phyloP scores from a whole-genome alignment of 441 rosid species.

The Pelargonium cotyledonis region DNA sequence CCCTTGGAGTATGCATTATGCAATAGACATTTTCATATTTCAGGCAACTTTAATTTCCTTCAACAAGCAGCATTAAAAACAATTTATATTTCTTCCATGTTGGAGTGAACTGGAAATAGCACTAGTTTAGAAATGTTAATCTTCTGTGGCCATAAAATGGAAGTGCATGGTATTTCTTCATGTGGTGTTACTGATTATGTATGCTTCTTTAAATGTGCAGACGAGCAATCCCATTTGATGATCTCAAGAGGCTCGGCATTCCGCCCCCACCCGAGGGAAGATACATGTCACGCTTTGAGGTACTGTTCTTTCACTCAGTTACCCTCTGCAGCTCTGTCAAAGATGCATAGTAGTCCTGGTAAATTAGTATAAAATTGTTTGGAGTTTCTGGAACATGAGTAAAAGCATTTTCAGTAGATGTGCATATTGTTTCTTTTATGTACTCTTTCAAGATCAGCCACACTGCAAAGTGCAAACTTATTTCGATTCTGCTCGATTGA shows the following conservation, averaged over 20 bases:
- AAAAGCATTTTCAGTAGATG: neutral
- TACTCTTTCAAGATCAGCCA: neutral
- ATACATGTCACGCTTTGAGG: conserved; percentile 70
- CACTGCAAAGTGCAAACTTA: neutral
- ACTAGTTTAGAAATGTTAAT: neutral
- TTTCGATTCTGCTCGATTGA: neutral
- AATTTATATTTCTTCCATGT: neutral
- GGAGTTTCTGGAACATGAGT: neutral
- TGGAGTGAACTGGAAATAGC: neutral
- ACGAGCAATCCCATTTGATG: conserved; percentile 72
- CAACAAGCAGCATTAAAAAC: too few species aligned
- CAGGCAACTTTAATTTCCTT: too few species aligned
- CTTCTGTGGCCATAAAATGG: neutral
- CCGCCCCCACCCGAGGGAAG: conserved; percentile 86
- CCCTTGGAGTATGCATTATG: neutral
- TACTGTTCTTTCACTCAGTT: conserved; percentile 16
- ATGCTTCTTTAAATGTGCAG: conserved; percentile 28
- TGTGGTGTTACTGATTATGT: conserved; percentile 13
- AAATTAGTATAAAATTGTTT: neutral
- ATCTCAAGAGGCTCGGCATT: conserved; percentile 74
- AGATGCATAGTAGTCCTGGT: neutral
- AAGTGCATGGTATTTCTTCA: neutral
- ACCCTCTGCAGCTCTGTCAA: neutral
- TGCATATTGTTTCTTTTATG: neutral
- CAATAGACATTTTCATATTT: neutral